A percentile compares a stretch with the other conserved stretches of the same genome.
phyloP scores from a whole-genome alignment of 345 rosid genomes.

The Draba incana region DNA sequence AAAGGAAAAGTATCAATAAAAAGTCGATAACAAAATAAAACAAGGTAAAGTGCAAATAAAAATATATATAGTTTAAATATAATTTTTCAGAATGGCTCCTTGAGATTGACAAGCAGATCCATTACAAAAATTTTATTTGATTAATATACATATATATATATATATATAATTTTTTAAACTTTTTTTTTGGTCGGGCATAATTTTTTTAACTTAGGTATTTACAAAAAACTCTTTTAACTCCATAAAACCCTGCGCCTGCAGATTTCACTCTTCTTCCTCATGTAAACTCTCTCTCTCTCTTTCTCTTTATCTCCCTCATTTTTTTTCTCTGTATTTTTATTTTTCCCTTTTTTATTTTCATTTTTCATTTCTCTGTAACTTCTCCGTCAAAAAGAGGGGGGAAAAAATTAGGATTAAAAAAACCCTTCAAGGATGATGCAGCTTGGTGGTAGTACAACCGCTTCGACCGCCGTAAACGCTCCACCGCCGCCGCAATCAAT shows the following conservation, averaged over 20 bases:
- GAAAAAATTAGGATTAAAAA: conserved; percentile 13
- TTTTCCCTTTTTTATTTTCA: conserved; percentile 14
- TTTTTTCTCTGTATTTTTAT: conserved; percentile 23
- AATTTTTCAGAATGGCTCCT: conserved; percentile 46
- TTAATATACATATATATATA: conserved; percentile 37
- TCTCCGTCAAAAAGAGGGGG: conserved; percentile 37
- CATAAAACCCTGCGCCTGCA: conserved; percentile 56
- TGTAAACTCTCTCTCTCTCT: conserved; percentile 40
- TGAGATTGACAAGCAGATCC: conserved; percentile 81
- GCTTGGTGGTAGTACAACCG: conserved; percentile 31
- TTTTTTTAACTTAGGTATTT: conserved; percentile 33
- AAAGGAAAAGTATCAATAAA: conserved; percentile 39
- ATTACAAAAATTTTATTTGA: conserved; percentile 39
- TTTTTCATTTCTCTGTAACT: conserved; percentile 35
- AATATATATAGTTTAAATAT: conserved; percentile 1
- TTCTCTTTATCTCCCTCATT: conserved; percentile 26
- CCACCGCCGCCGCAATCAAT: conserved; percentile 1
- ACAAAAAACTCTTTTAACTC: conserved; percentile 43
- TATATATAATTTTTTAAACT: neutral
- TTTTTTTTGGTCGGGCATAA: too few species aligned
- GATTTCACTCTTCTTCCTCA: conserved; percentile 54
- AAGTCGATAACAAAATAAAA: conserved; percentile 41
- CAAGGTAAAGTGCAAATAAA: neutral
- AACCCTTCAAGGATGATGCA: conserved; percentile 32
- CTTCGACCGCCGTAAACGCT: conserved; percentile 12